Base-by-base conservation (phyloP, 768 basidiomycete genomes). In the Phlebiopsis flavidoalba region DNA sequence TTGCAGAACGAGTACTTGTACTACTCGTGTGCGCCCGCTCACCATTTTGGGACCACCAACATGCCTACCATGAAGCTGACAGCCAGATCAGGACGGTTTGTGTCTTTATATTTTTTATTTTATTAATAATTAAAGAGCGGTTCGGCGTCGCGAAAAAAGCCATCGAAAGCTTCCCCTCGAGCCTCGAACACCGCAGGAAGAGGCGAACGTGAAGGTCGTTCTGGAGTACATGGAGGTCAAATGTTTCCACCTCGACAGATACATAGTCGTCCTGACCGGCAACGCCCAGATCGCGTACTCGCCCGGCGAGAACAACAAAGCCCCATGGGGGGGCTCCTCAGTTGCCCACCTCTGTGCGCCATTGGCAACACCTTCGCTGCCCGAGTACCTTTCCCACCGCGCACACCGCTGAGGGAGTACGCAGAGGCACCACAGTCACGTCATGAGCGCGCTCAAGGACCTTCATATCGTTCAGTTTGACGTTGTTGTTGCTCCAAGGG, bases 231-330 rank as follows among this genome's bases (percentile, higher is more conserved):
- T 65, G 61, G 63, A 64, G 60, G 63, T 64, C 26, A 12, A 19
- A 14, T 46, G n/a, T 8, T 19, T 8, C 45, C 45, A 46, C n/a
- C 51, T 22, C 12, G 53, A n/a, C 50, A 15, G 15, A 17, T 37
- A 37, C 47, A 47, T 24, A 15, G n/a, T 7, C 26, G 33, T 3
- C 3, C 45, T 46, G 19, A 46, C 45, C 11, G 33, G n/a, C 33
- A n/a, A 7, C n/a, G n/a, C 24, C 15, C 26, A 61, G 60, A 64
- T 64, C 50, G 64, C 64, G n/a, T 65, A 65, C 64, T 65, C 64
- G 11, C 64, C 40, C 40, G 60, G 19, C n/a, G 46, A 26, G 49
- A 22, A 62, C 37, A 61, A 61, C 60, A 63, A 63, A 31, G 63
- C 60, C 19, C 57, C 57, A n/a, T 47, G n/a, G n/a, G n/a, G n/a